phyloP scores from a whole-genome alignment of 768 basidiomycete genomes.

The Serendipita sp. region DNA sequence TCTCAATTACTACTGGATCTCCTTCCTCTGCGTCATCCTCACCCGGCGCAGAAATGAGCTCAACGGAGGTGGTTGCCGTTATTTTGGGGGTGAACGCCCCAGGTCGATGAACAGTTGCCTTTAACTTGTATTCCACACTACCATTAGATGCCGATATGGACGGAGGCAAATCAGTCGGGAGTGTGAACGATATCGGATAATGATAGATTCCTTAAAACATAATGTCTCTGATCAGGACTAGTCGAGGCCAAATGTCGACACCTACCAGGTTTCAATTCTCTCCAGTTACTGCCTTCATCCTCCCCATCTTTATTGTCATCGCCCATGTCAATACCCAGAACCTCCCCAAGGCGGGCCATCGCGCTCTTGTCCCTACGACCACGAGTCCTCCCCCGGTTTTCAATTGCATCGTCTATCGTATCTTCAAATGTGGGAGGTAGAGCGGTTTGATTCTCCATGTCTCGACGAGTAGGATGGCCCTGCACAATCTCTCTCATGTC shows the following conservation, averaged over 20 bases:
- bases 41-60: conserved; percentile 53
- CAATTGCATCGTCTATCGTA: neutral
- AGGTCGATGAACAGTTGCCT: conserved; percentile 67
- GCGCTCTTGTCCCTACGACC: neutral
- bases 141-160: conserved; percentile 61
- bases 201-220: conserved; percentile 58
- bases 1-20: conserved; percentile 62
- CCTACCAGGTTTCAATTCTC: conserved; percentile 74
- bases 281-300: conserved; percentile 33
- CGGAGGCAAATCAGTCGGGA: conserved; percentile 67
- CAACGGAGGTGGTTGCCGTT: conserved; percentile 50
- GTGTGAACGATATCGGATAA: conserved; percentile 81
- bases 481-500: neutral
- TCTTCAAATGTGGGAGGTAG: neutral
- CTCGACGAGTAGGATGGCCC: neutral
- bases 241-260: neutral
- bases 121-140: conserved; percentile 59
- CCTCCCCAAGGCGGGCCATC: conserved; percentile 5
- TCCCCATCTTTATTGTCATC: conserved; percentile 18
- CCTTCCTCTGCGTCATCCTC: conserved; percentile 78
- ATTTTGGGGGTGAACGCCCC: conserved; percentile 65
- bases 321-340: conserved; percentile 11
- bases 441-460: neutral
- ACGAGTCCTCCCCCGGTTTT: neutral
- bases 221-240: neutral